Base-by-base conservation (phyloP, 495 filamentous ascomycete species). In the Chaetomidium leptoderma region DNA sequence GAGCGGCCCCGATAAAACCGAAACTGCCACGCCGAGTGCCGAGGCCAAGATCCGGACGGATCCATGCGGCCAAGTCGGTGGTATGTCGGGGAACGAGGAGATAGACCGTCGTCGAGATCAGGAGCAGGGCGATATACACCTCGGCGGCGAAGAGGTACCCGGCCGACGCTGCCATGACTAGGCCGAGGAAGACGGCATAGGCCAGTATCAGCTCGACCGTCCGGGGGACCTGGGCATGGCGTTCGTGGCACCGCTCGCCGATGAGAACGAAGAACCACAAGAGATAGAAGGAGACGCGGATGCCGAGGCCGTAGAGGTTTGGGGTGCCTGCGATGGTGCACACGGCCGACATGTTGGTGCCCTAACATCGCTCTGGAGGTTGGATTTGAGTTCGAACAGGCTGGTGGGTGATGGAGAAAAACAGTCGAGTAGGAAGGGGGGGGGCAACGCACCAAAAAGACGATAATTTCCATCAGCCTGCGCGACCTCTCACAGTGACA, bases 261-360 rank as follows among this genome's bases (percentile, higher is more conserved):
- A 63, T 35, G 2, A 68, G 46, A 8, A 54, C 53, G 2, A 49
- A 59, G 48, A 68, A 62, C 69, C 67, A 73, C 9, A 70, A 61
- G 39, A 73, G 64, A 43, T 74, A 74, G 52, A 74, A 72, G 13
- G 67, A 62, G 19, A 65, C 52, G 33, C 72, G 70, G 54, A 74
- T 72, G 23, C 72, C 72, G 21, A 73, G 47, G 37, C 72, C 72
- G 62, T 66, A 66, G 53, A 63, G 36, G 14, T 55, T 43, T 3
- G 60, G 54, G 5, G 35, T 65, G 30, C 63, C 63, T 11, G 53
- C 0, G 21, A 63, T 58, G 14, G 49, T 13, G 59, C 65, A 66
- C 8, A 36, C 24, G 8, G 39, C 19, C 2, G 58, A 16, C 58
- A 61, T 61, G 49, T 30, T 32, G 4, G 43, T 24, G 2, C n/a